Evolutionary conservation across 495 filamentous ascomycete species (phyloP).

Genomic region (Viridothelium virens): DNA sequence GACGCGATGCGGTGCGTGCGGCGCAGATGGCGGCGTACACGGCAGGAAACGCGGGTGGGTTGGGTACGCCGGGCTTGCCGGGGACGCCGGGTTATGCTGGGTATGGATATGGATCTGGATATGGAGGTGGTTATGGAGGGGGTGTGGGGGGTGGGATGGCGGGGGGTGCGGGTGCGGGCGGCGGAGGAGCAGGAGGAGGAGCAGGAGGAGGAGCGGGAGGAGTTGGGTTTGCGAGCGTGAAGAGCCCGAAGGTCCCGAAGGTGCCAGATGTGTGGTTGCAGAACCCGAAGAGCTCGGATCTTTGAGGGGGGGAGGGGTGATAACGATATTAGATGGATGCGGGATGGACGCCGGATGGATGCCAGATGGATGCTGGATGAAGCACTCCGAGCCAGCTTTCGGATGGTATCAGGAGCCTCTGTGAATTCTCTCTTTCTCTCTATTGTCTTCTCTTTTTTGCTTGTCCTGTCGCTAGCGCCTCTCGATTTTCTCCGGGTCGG

Average conservation of each 20-base stretch:
- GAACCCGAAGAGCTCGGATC: conserved; percentile 28
- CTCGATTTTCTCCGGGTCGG: background rate
- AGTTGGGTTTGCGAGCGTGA: conserved; percentile 17
- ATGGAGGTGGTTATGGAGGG: conserved; percentile 12
- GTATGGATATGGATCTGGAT: background rate
- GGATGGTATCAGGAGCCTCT: too few species aligned
- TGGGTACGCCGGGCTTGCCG: conserved; percentile 16
- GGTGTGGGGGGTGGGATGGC: conserved; percentile 11
- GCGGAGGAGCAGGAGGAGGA: background rate
- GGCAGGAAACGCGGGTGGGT: background rate
- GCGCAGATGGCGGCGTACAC: background rate
- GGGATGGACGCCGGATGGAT: too few species aligned
- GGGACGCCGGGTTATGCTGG: background rate
- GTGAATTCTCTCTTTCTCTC: too few species aligned
- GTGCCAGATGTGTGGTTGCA: conserved; percentile 34
- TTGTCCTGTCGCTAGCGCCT: too few species aligned
- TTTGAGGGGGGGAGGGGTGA: conserved; percentile 16
- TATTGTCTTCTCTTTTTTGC: background rate
- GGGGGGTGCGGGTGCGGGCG: background rate
- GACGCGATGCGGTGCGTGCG: conserved; percentile 25
- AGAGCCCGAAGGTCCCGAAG: conserved; percentile 38
- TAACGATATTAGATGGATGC: background rate
- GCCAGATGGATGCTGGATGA: too few species aligned
- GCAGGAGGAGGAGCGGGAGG: background rate
- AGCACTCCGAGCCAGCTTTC: too few species aligned